Conservation (phyloP, 352 stramenopile species). For the Phytophthora foliorum region DNA sequence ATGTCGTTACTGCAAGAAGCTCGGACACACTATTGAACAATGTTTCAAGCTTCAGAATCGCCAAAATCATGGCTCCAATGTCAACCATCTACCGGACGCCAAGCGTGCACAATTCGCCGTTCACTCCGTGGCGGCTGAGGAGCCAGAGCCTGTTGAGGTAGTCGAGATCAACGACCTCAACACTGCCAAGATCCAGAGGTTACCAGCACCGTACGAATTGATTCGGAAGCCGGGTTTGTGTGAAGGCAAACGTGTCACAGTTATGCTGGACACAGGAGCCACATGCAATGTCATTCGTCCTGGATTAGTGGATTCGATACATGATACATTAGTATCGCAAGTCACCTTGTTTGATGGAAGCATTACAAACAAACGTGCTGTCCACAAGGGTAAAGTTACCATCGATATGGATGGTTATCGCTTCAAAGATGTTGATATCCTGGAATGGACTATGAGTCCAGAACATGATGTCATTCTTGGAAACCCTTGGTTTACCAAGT, state of each 20-base stretch:
- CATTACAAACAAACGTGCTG: not conserved
- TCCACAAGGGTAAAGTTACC: not conserved
- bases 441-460: constrained; percentile 18
- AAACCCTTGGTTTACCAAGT: constrained; percentile 28
- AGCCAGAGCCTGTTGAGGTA: not conserved
- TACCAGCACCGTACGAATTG: not conserved
- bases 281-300: not conserved
- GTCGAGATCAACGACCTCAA: not conserved
- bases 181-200: not conserved
- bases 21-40: not conserved
- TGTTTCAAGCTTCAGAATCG: not conserved
- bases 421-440: constrained; percentile 9
- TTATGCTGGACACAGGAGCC: not conserved
- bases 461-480: constrained; percentile 27
- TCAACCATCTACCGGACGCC: not conserved
- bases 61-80: not conserved
- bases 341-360: not conserved
- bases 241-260: not conserved
- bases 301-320: not conserved
- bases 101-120: not conserved
- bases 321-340: not conserved
- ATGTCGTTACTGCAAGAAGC: too few species aligned
- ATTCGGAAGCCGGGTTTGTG: not conserved
- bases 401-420: constrained; percentile 3
- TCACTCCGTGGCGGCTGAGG: not conserved